phyloP scores from a whole-genome alignment of 1,284 basidiomycete species.

The Boletellus deceptivus region DNA sequence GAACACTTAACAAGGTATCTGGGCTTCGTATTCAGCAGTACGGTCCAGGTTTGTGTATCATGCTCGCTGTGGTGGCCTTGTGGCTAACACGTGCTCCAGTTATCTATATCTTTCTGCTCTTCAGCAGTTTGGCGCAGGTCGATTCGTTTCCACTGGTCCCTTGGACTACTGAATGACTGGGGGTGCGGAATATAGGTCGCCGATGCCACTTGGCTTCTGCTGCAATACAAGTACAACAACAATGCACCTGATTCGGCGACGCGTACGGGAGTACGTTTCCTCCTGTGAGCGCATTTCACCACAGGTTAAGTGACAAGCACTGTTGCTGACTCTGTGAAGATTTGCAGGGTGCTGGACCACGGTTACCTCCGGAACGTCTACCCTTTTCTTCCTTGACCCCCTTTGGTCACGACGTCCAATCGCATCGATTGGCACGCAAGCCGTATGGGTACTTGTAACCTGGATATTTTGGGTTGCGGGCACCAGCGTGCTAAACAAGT shows the following conservation, averaged over 20 bases:
- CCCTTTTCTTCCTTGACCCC: conserved; percentile 56
- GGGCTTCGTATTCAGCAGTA: conserved; percentile 45
- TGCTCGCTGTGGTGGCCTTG: conserved; percentile 11
- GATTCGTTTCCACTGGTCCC: neutral
- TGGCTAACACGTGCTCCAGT: conserved; percentile 34
- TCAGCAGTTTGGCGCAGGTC: conserved; percentile 49
- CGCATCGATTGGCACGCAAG: conserved; percentile 55
- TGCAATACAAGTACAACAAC: conserved; percentile 49
- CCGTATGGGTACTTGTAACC: conserved; percentile 52
- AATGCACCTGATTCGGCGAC: conserved; percentile 46
- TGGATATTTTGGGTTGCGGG: conserved; percentile 58
- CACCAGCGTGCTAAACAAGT: conserved; percentile 45
- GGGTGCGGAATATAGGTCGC: conserved; percentile 40
- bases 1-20: conserved; percentile 47
- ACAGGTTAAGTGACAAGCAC: neutral
- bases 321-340: conserved; percentile 33
- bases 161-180: conserved; percentile 4
- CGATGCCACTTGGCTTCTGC: conserved; percentile 51
- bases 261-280: conserved; percentile 41
- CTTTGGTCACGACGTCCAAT: conserved; percentile 48
- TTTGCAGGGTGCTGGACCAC: conserved; percentile 58
- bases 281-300: conserved; percentile 41
- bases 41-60: conserved; percentile 41
- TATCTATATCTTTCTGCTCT: conserved; percentile 50
- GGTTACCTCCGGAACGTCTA: conserved; percentile 47